A percentile compares a stretch with the other conserved stretches of the same genome.
Evolutionary conservation across 2,329 filamentous ascomycete genomes (phyloP).

Genomic region (Trichoderma citrinoviride): DNA sequence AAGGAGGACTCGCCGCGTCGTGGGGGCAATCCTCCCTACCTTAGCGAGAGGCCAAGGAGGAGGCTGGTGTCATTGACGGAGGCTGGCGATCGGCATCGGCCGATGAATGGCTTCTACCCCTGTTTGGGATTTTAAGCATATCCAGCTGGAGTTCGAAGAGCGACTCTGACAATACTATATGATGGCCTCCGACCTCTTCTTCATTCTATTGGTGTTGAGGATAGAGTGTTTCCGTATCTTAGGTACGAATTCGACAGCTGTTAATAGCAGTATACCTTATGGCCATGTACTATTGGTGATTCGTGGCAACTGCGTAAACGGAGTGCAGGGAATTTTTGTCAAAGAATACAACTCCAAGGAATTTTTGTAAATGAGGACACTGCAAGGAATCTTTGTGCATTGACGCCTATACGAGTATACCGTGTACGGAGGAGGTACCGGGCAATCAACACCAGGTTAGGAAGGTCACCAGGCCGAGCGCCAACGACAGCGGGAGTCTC

Average conservation of each 20-base stretch:
- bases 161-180: too few relatives aligned
- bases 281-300: background rate
- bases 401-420: background rate
- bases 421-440: background rate
- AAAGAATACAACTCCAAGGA: background rate
- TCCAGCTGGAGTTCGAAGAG: too few relatives aligned
- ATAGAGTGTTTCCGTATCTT: too few relatives aligned
- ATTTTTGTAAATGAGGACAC: background rate
- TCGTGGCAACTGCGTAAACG: background rate
- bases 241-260: too few relatives aligned
- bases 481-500: background rate
- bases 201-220: too few relatives aligned
- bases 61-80: too few relatives aligned
- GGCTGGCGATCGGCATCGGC: too few relatives aligned
- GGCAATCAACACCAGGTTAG: constrained; percentile 1
- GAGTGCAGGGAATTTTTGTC: background rate
- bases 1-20: background rate
- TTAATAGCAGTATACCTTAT: background rate
- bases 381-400: constrained; percentile 18
- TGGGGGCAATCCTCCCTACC: background rate
- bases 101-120: too few relatives aligned
- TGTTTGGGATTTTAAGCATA: too few relatives aligned
- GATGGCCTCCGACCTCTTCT: too few relatives aligned
- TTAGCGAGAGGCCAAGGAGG: too few relatives aligned
- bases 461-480: background rate